phyloP scores from a whole-genome alignment of 73 alveolate genomes.

The Symbiodinium natans region DNA sequence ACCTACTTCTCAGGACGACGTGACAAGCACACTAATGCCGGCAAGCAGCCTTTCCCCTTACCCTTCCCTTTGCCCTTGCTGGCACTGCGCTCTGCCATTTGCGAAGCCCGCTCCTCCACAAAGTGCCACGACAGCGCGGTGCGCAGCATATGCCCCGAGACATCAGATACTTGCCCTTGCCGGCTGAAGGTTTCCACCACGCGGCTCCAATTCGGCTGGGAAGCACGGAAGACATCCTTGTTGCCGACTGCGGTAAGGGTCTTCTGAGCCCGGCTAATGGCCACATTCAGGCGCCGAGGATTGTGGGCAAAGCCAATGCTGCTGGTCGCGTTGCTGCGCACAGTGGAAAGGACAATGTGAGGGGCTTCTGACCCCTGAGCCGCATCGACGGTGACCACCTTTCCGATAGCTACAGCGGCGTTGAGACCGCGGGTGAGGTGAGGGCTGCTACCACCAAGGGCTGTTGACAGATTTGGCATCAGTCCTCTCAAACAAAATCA shows the following conservation, averaged over 20 bases:
- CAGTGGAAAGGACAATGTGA: slow-evolving; percentile 61
- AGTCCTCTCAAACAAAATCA: no score
- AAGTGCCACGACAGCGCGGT: neutral
- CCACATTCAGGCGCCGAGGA: slow-evolving; percentile 73
- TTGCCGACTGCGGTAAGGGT: slow-evolving; percentile 28
- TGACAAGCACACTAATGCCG: no score
- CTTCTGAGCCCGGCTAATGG: slow-evolving; percentile 71
- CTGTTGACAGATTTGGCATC: no score
- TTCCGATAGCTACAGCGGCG: no score
- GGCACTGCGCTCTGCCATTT: neutral
- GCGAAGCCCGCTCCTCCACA: neutral
- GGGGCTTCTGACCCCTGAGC: slow-evolving; percentile 78
- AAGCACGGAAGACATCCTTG: neutral
- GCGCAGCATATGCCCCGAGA: neutral
- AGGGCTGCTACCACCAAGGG: no score
- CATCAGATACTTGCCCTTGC: neutral
- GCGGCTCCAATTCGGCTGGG: slow-evolving; percentile 33
- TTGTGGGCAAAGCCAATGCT: slow-evolving; percentile 71
- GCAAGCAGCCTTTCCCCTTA: slow-evolving; percentile 3
- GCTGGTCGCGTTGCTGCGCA: slow-evolving; percentile 28
- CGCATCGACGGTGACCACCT: slow-evolving; percentile 84
- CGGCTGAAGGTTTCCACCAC: slow-evolving; percentile 44
- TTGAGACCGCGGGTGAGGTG: no score
- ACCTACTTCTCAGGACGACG: no score
- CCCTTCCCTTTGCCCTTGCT: slow-evolving; percentile 38